Conservation (phyloP, 1,284 basidiomycete genomes). For the Tilletia caries region DNA sequence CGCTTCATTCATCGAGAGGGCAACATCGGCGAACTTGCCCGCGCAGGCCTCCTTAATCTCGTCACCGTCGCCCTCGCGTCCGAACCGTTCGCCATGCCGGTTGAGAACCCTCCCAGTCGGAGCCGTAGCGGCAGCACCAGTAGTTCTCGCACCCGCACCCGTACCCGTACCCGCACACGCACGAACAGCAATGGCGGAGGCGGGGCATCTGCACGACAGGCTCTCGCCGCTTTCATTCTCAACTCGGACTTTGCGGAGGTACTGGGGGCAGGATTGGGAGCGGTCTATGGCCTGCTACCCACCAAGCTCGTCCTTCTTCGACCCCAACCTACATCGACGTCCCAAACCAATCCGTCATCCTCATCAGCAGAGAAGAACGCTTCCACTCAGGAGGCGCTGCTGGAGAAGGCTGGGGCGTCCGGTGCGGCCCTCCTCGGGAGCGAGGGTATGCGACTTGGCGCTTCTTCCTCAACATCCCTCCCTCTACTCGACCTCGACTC, state of each 20-base stretch:
- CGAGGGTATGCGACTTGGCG: constrained; percentile 11
- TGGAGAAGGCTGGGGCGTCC: constrained; percentile 61
- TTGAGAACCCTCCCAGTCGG: background rate
- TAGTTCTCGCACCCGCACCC: background rate
- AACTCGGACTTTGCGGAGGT: constrained; percentile 96
- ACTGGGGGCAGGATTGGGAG: constrained; percentile 85
- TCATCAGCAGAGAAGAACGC: constrained; percentile 59
- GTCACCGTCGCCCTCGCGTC: constrained; percentile 67
- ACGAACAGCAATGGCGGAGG: background rate
- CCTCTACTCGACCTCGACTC: background rate
- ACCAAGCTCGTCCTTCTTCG: constrained; percentile 65
- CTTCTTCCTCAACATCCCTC: background rate
- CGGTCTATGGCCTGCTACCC: constrained; percentile 86
- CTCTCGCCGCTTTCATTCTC: constrained; percentile 85
- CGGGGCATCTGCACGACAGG: constrained; percentile 62
- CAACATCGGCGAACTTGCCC: constrained; percentile 85
- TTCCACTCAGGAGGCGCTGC: constrained; percentile 57
- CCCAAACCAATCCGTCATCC: too few relatives aligned
- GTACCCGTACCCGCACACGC: background rate
- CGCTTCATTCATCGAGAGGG: constrained; percentile 94
- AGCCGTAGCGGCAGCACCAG: background rate
- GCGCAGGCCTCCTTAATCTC: constrained; percentile 83
- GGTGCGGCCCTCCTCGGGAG: background rate
- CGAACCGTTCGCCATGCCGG: background rate
- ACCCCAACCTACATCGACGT: constrained; percentile 2